phyloP scores from a whole-genome alignment of 23 red algal genomes.

The Gracilaria vermiculophylla region DNA sequence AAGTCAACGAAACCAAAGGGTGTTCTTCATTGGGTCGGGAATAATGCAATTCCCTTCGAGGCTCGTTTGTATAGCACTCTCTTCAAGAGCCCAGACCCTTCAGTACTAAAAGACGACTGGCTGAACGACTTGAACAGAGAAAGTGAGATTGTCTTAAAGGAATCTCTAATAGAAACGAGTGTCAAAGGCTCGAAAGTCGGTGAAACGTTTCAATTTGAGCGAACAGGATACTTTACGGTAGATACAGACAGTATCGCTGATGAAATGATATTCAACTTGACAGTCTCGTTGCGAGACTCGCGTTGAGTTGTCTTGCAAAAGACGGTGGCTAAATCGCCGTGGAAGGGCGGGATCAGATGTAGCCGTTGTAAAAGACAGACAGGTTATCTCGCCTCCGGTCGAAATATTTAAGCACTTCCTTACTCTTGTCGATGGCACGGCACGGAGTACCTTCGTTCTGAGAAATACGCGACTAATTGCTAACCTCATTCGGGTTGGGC shows the following conservation, averaged over 20 bases:
- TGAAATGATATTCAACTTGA: conserved; percentile 64
- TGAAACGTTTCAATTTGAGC: conserved; percentile 93
- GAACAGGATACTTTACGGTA: conserved; percentile 85
- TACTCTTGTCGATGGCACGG: too few species aligned
- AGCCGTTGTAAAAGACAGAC: too few species aligned
- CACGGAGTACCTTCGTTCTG: too few species aligned
- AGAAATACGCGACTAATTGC: too few species aligned
- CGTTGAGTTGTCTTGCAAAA: background rate
- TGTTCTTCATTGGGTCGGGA: conserved; percentile 94
- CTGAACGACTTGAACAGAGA: conserved; percentile 75
- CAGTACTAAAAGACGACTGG: conserved; percentile 74
- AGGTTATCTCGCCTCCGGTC: too few species aligned
- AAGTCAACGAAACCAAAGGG: conserved; percentile 83
- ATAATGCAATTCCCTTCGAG: conserved; percentile 53
- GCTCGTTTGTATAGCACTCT: conserved; percentile 80
- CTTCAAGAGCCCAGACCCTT: conserved; percentile 81
- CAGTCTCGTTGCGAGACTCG: conserved; percentile 71
- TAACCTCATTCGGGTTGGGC: too few species aligned
- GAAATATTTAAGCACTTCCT: too few species aligned
- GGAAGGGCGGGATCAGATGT: too few species aligned
- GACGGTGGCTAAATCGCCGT: too few species aligned
- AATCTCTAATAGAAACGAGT: conserved; percentile 66
- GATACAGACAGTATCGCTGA: conserved; percentile 59
- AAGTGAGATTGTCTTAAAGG: conserved; percentile 67
- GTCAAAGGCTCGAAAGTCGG: conserved; percentile 24